These are phyloP conservation scores for Pseudopyrenochaeta lycopersici DNA, from an alignment of 2,329 filamentous ascomycete genomes.

Conservation along the genomic window DNA sequence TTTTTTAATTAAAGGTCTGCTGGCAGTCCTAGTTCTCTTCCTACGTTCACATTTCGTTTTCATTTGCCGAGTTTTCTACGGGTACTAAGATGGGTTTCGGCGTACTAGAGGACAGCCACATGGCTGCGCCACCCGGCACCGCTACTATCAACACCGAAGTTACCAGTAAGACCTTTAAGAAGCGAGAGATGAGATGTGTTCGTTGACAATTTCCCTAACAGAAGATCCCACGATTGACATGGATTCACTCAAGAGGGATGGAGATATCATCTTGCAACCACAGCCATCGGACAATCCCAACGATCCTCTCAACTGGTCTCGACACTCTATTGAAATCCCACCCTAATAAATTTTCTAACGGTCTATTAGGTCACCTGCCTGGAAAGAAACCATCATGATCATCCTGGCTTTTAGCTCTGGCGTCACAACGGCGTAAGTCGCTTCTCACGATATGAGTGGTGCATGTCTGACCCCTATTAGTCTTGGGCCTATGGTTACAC, in stretches of 20 bases:
- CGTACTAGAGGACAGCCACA: conserved; percentile 38
- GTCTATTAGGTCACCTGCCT: conserved; percentile 22
- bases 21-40: conserved; percentile 28
- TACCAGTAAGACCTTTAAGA: conserved; percentile 9
- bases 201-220: not conserved
- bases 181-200: not conserved
- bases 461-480: conserved; percentile 23
- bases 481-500: conserved; percentile 54
- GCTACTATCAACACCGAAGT: conserved; percentile 32
- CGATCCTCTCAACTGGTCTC: conserved; percentile 71
- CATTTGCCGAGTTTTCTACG: not conserved
- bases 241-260: conserved; percentile 53
- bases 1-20: conserved; percentile 26
- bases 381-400: conserved; percentile 45
- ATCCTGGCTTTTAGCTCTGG: conserved; percentile 47
- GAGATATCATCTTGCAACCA: conserved; percentile 82
- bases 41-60: not conserved
- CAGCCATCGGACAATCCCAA: conserved; percentile 92
- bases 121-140: conserved; percentile 44
- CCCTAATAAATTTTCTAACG: conserved; percentile 16
- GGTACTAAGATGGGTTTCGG: conserved; percentile 40
- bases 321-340: not conserved
- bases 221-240: conserved; percentile 26
- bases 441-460: not conserved
- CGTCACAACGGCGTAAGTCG: conserved; percentile 38